Evolutionary conservation across 2,329 filamentous ascomycete species (phyloP).

Genomic region (Geosmithia flava): DNA sequence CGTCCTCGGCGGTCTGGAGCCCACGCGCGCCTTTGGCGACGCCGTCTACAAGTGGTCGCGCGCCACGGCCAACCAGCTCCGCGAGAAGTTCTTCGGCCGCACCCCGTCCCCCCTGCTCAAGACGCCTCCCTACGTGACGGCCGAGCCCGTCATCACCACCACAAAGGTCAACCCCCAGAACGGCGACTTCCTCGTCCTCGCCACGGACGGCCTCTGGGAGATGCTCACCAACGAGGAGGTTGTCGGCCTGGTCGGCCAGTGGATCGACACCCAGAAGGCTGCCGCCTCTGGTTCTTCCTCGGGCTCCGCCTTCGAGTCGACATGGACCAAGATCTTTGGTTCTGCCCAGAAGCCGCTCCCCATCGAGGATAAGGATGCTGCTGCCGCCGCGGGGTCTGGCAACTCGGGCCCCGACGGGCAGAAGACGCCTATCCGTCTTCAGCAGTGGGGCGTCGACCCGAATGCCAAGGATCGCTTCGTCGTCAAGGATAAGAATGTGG

Average conservation of each 20-base stretch:
- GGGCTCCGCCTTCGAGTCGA: constrained; percentile 54
- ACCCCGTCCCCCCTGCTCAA: constrained; percentile 65
- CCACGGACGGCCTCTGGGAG: constrained; percentile 95
- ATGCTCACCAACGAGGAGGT: constrained; percentile 99
- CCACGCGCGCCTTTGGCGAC: constrained; percentile 89
- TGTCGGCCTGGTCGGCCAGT: constrained; percentile 89
- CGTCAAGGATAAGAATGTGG: constrained; percentile 89
- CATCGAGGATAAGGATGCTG: constrained; percentile 45
- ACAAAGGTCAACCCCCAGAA: constrained; percentile 82
- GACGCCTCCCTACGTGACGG: constrained; percentile 93
- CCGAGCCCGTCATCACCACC: constrained; percentile 87
- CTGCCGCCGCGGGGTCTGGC: constrained; percentile 11
- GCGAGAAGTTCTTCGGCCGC: constrained; percentile 77
- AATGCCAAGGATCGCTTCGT: constrained; percentile 73
- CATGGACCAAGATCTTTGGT: constrained; percentile 55
- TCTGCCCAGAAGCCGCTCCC: constrained; percentile 44
- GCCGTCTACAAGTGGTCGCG: constrained; percentile 93
- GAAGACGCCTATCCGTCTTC: constrained; percentile 73
- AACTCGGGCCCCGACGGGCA: constrained; percentile 49
- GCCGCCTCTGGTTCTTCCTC: constrained; percentile 18
- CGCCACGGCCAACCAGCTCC: constrained; percentile 73
- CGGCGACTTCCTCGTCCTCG: constrained; percentile 92
- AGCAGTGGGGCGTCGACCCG: constrained; percentile 78
- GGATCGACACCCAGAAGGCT: constrained; percentile 69
- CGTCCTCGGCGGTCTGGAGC: constrained; percentile 84